A percentile compares a stretch with the other conserved stretches of the same genome.
Conservation (phyloP, 2,329 filamentous ascomycete species). For the Sclerotiophoma versabilis region DNA sequence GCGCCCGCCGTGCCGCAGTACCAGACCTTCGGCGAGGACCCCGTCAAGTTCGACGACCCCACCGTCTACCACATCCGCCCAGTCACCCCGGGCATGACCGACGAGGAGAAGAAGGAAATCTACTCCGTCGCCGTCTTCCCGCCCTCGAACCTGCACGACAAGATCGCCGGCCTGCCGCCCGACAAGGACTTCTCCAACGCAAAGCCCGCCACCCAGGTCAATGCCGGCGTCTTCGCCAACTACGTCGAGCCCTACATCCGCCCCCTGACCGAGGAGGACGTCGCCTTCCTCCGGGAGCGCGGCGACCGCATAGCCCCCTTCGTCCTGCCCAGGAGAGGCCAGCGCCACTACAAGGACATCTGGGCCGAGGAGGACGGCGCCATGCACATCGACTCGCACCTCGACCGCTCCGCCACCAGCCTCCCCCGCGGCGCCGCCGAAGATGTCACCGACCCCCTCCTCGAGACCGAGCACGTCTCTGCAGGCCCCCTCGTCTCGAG, state of each 20-base stretch:
- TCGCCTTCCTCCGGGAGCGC: slow-evolving; percentile 88
- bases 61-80: slow-evolving; percentile 92
- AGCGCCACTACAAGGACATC: slow-evolving; percentile 84
- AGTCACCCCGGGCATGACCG: slow-evolving; percentile 75
- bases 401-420: slow-evolving; percentile 76
- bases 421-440: slow-evolving; percentile 86
- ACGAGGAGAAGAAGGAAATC: slow-evolving; percentile 86
- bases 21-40: slow-evolving; percentile 91
- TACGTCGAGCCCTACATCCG: slow-evolving; percentile 93
- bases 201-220: slow-evolving; percentile 93
- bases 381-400: slow-evolving; percentile 73
- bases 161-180: slow-evolving; percentile 87
- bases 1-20: slow-evolving; percentile 72
- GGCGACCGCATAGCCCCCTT: slow-evolving; percentile 85
- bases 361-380: slow-evolving; percentile 94
- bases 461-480: slow-evolving; percentile 87
- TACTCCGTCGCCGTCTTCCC: slow-evolving; percentile 89
- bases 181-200: slow-evolving; percentile 95
- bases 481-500: slow-evolving; percentile 85
- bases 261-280: slow-evolving; percentile 88
- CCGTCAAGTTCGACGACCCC: slow-evolving; percentile 87
- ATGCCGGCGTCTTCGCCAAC: slow-evolving; percentile 88
- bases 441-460: slow-evolving; percentile 82
- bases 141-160: slow-evolving; percentile 76
- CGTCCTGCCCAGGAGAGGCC: slow-evolving; percentile 82